phyloP scores from a whole-genome alignment of 805 yeast species.

The Lipomyces oligophaga region DNA sequence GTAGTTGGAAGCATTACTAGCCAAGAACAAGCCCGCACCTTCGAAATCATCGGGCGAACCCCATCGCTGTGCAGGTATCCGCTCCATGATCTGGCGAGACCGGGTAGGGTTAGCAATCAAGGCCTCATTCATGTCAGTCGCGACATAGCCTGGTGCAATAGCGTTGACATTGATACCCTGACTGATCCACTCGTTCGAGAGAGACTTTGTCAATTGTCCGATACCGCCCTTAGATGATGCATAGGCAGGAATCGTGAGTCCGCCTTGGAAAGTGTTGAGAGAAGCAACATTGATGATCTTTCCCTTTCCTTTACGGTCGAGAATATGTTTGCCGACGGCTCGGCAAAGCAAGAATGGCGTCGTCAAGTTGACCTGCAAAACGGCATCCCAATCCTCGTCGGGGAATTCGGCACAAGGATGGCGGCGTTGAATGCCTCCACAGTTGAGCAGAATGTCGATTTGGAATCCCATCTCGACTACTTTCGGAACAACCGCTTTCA shows the following conservation, averaged over 20 bases:
- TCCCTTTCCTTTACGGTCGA: constrained; percentile 39
- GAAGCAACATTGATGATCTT: constrained; percentile 46
- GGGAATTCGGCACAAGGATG: constrained; percentile 39
- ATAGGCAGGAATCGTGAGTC: constrained; percentile 41
- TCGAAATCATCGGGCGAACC: constrained; percentile 49
- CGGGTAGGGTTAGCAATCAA: constrained; percentile 35
- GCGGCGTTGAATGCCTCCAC: constrained; percentile 44
- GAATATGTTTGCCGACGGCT: constrained; percentile 41
- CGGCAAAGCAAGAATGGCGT: constrained; percentile 42
- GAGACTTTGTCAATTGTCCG: constrained; percentile 39
- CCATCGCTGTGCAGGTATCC: constrained; percentile 49
- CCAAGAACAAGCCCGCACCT: constrained; percentile 46
- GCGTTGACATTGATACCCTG: constrained; percentile 48
- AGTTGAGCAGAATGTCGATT: constrained; percentile 44
- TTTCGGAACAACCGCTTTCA: constrained; percentile 35
- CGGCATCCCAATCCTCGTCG: constrained; percentile 40
- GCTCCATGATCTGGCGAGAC: constrained; percentile 35
- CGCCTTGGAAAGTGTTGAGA: constrained; percentile 44
- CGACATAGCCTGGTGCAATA: constrained; percentile 50
- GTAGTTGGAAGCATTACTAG: constrained; percentile 50
- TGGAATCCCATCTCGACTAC: constrained; percentile 36
- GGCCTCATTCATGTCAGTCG: constrained; percentile 45
- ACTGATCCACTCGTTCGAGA: constrained; percentile 47
- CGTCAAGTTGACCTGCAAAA: constrained; percentile 43
- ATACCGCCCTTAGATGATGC: constrained; percentile 45